These are phyloP conservation scores for Crithidia expoeki DNA, from an alignment of 208 protist species.

Conservation along the genomic window DNA sequence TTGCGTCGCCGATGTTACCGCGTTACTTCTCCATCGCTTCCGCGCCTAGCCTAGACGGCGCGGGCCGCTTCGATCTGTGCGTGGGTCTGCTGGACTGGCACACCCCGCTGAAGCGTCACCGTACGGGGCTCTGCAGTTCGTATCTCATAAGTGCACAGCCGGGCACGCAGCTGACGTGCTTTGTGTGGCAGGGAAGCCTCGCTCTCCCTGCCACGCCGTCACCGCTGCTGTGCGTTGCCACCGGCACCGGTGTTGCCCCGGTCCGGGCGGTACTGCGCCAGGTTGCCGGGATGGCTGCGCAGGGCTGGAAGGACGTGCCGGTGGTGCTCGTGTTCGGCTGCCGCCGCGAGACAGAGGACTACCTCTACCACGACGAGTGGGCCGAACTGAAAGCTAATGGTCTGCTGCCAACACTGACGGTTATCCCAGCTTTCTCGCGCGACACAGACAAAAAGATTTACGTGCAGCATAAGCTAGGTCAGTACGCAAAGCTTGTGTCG, in stretches of 20 bases:
- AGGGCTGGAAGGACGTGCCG: constrained; percentile 49
- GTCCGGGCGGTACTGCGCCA: constrained; percentile 73
- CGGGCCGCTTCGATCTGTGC: constrained; percentile 45
- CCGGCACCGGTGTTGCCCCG: constrained; percentile 87
- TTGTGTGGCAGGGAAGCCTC: constrained; percentile 73
- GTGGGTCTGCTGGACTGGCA: constrained; percentile 77
- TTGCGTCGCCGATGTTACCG: constrained; percentile 66
- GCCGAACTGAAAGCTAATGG: constrained; percentile 26
- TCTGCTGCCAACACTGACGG: constrained; percentile 44
- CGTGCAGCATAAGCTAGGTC: constrained; percentile 85
- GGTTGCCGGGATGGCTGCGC: constrained; percentile 38
- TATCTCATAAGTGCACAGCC: constrained; percentile 35
- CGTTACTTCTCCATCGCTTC: constrained; percentile 85
- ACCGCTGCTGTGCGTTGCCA: constrained; percentile 74
- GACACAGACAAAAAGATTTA: constrained; percentile 81
- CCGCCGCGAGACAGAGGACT: constrained; percentile 70
- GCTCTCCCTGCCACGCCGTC: constrained; percentile 39
- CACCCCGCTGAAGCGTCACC: constrained; percentile 76
- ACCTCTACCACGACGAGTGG: constrained; percentile 81
- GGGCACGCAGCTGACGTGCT: constrained; percentile 58
- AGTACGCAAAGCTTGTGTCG: constrained; percentile 60
- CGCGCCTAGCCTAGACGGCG: constrained; percentile 53
- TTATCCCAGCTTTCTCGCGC: constrained; percentile 86
- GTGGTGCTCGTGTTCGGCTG: constrained; percentile 87
- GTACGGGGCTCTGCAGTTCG: constrained; percentile 77